Conservation (phyloP, 208 protist species). For the Crithidia sp. region DNA sequence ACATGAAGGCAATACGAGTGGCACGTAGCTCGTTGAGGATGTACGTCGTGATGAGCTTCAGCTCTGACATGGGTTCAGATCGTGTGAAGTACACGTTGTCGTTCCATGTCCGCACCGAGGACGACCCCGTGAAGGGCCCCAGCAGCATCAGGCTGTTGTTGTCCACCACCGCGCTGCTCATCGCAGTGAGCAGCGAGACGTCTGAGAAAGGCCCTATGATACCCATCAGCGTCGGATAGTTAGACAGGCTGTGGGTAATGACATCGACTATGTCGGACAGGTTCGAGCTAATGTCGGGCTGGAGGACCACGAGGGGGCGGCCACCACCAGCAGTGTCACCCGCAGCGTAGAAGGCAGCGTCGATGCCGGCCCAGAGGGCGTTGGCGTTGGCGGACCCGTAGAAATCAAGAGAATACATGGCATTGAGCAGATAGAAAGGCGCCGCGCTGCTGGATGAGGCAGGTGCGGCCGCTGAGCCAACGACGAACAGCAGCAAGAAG, state of each 20-base stretch:
- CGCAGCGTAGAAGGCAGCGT: constrained; percentile 30
- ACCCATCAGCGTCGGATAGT: constrained; percentile 17
- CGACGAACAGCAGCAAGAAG: too few relatives aligned
- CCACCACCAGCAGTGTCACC: constrained; percentile 15
- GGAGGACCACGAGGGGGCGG: constrained; percentile 22
- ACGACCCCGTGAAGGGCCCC: constrained; percentile 47
- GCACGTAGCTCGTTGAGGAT: constrained; percentile 27
- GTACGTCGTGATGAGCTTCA: constrained; percentile 42
- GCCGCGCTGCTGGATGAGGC: not conserved
- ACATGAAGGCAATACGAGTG: constrained; percentile 60
- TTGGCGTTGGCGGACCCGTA: not conserved
- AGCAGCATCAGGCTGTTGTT: constrained; percentile 36
- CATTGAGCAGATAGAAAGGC: constrained; percentile 21
- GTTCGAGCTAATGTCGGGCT: not conserved
- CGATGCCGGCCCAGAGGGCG: constrained; percentile 30
- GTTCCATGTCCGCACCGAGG: constrained; percentile 32
- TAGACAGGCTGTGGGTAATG: not conserved
- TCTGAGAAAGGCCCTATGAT: constrained; percentile 44
- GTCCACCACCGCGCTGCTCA: constrained; percentile 15
- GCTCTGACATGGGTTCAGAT: constrained; percentile 35
- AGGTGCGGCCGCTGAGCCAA: too few relatives aligned
- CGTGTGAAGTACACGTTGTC: constrained; percentile 47
- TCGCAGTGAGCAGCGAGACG: not conserved
- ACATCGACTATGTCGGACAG: constrained; percentile 2
- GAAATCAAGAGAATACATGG: constrained; percentile 9